phyloP scores from a whole-genome alignment of 2,329 filamentous ascomycete species.

The Trichoderma semiorbis region DNA sequence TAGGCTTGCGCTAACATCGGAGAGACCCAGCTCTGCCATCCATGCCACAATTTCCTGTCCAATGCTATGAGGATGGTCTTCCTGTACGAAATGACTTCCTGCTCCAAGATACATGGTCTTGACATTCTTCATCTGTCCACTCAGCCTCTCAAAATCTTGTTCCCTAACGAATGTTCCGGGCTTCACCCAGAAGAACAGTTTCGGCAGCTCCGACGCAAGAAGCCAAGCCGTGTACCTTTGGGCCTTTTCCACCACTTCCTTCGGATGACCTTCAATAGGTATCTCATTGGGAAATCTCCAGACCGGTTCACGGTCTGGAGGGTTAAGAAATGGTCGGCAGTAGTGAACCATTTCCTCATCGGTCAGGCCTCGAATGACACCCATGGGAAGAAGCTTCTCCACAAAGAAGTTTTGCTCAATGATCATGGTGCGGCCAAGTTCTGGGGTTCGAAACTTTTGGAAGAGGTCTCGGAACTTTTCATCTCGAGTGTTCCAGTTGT shows the following conservation, averaged over 20 bases:
- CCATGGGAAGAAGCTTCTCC: not conserved
- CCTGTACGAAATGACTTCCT: not conserved
- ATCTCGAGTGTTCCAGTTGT: not conserved
- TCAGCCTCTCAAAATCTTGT: not conserved
- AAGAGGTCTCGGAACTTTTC: not conserved
- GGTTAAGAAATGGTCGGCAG: not conserved
- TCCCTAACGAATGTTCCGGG: not conserved
- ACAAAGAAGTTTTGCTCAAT: not conserved
- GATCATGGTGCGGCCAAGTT: not conserved
- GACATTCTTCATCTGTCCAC: not conserved
- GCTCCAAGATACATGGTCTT: not conserved
- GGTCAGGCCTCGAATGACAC: not conserved
- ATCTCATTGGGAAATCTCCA: slow-evolving; percentile 11
- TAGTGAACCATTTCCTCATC: not conserved
- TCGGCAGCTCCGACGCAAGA: not conserved
- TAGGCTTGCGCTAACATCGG: not conserved
- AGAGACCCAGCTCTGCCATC: not conserved
- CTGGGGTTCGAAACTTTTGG: not conserved
- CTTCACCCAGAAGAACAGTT: slow-evolving; percentile 2
- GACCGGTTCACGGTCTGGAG: not conserved
- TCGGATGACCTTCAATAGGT: not conserved
- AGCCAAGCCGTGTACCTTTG: not conserved
- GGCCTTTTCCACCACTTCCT: not conserved
- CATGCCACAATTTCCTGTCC: not conserved
- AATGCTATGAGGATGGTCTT: not conserved